These are phyloP conservation scores for Fimicolochytrium jonesii DNA, from an alignment of 192 early-diverging fungal species.

Conservation along the genomic window DNA sequence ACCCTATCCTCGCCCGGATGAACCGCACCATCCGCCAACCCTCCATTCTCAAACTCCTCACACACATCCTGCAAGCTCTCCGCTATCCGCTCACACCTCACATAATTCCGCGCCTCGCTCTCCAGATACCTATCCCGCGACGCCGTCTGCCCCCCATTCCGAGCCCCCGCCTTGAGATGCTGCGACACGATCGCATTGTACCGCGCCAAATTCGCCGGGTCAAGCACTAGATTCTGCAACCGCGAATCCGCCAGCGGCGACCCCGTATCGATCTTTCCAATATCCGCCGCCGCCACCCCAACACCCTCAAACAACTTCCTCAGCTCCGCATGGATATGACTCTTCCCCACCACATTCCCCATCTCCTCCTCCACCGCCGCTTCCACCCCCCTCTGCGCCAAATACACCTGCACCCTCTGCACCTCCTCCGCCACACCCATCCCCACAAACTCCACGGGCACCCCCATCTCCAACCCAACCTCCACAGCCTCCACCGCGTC, in stretches of 20 bases:
- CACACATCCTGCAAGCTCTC: conserved; percentile 12
- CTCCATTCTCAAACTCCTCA: conserved; percentile 9
- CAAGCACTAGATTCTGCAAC: conserved; percentile 19
- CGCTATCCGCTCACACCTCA: conserved; percentile 14
- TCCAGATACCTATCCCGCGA: neutral
- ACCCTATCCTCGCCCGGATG: neutral
- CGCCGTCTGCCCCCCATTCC: neutral
- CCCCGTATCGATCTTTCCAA: conserved; percentile 3
- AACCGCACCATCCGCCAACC: neutral
- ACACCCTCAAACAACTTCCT: conserved; percentile 5
- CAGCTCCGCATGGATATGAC: neutral
- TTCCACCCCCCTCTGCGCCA: neutral
- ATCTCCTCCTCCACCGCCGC: neutral
- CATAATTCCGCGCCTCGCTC: conserved; percentile 5
- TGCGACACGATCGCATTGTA: conserved; percentile 9
- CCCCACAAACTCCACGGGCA: conserved; percentile 26
- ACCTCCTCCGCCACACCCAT: conserved; percentile 17
- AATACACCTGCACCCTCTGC: neutral
- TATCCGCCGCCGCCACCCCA: conserved; percentile 1
- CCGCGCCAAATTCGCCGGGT: conserved; percentile 1
- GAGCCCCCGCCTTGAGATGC: neutral
- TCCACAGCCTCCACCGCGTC: conserved; percentile 18
- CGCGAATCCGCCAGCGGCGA: conserved; percentile 5
- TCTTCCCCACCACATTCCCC: neutral
- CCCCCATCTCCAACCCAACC: neutral